Conservation (phyloP, 2,329 filamentous ascomycete species). For the Beauveria brongniartii region DNA sequence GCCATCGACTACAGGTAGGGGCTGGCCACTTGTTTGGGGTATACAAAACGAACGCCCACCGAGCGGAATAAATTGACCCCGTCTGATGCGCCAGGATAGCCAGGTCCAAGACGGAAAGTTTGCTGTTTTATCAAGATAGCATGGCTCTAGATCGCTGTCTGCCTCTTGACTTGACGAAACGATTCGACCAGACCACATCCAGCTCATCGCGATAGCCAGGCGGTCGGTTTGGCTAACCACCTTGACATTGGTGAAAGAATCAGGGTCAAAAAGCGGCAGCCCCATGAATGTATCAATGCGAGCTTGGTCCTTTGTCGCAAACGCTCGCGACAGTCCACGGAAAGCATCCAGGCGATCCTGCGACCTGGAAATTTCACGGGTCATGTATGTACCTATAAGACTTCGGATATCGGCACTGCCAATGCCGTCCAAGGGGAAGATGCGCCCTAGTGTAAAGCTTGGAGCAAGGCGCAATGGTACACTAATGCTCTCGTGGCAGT, state of each 20-base stretch:
- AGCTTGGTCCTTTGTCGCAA: conserved; percentile 19
- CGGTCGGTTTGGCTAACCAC: conserved; percentile 26
- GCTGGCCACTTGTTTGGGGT: conserved; percentile 21
- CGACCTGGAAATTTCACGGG: conserved; percentile 19
- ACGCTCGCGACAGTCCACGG: conserved; percentile 23
- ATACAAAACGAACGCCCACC: conserved; percentile 19
- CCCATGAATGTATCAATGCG: conserved; percentile 24
- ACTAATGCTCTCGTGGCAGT: conserved; percentile 30
- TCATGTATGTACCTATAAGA: conserved; percentile 25
- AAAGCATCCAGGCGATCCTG: conserved; percentile 28
- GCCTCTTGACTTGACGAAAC: neutral
- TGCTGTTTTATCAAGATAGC: conserved; percentile 14
- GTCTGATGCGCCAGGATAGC: conserved; percentile 27
- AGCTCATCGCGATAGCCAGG: conserved; percentile 27
- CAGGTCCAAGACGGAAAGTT: conserved; percentile 30
- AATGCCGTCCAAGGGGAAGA: conserved; percentile 21
- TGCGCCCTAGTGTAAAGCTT: conserved; percentile 24
- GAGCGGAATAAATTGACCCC: conserved; percentile 14
- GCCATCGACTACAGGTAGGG: conserved; percentile 20
- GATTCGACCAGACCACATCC: conserved; percentile 18
- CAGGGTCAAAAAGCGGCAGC: conserved; percentile 27
- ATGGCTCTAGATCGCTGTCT: neutral
- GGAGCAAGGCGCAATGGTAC: conserved; percentile 25
- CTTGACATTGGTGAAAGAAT: conserved; percentile 21
- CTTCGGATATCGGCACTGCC: conserved; percentile 20